A percentile compares a stretch with the other conserved stretches of the same genome.
Conservation (phyloP, 768 basidiomycete genomes). For the Pleurotus eryngii region DNA sequence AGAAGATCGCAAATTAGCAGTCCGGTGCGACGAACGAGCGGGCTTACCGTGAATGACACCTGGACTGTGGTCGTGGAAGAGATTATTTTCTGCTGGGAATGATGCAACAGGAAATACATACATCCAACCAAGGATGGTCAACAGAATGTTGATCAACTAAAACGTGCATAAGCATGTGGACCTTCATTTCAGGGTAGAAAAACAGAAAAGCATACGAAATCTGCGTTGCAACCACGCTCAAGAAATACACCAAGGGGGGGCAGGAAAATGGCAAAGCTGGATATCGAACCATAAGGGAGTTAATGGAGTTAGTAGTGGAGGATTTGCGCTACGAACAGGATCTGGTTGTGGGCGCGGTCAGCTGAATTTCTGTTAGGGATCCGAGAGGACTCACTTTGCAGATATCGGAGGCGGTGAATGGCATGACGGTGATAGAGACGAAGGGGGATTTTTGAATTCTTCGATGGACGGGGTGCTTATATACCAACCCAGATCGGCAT, state of each 20-base stretch:
- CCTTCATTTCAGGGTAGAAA: constrained; percentile 2
- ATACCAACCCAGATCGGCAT: background rate
- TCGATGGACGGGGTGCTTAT: constrained; percentile 1
- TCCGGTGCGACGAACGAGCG: constrained; percentile 11
- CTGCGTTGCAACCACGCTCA: constrained; percentile 78
- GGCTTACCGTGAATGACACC: constrained; percentile 69
- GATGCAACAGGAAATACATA: constrained; percentile 31
- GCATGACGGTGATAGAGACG: constrained; percentile 39
- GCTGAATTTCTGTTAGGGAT: background rate
- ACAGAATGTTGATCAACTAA: constrained; percentile 68
- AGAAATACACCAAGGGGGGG: constrained; percentile 88
- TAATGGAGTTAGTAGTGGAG: constrained; percentile 9
- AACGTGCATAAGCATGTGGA: constrained; percentile 4
- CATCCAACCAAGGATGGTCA: constrained; percentile 81
- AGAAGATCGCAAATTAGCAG: background rate
- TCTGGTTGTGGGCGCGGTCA: constrained; percentile 24
- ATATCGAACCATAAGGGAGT: constrained; percentile 29
- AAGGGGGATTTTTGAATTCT: background rate
- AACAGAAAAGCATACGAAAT: constrained; percentile 57
- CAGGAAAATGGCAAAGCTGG: constrained; percentile 61
- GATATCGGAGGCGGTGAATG: constrained; percentile 71
- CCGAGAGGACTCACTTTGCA: constrained; percentile 56
- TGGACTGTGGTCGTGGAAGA: constrained; percentile 42
- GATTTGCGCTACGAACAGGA: constrained; percentile 26
- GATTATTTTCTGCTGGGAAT: constrained; percentile 8